A percentile compares a stretch with the other conserved stretches of the same genome.
Evolutionary conservation across 2,329 filamentous ascomycete genomes (phyloP).

Genomic region (Fusarium sororula): DNA sequence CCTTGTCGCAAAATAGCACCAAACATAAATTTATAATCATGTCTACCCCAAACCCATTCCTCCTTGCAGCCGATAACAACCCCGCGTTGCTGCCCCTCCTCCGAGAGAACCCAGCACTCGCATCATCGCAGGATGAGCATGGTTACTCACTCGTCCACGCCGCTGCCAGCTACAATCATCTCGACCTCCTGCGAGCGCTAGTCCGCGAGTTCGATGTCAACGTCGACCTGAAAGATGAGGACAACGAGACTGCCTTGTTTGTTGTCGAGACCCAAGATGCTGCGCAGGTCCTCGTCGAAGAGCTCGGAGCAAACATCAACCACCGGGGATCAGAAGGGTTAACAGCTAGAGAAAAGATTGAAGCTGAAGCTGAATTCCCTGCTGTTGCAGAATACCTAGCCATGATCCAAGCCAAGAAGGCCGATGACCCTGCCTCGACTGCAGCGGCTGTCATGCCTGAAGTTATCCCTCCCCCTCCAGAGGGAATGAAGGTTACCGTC

Average conservation of each 20-base stretch:
- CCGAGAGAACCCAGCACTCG: slow-evolving; percentile 76
- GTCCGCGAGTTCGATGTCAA: slow-evolving; percentile 80
- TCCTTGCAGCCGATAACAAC: slow-evolving; percentile 85
- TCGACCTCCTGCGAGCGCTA: slow-evolving; percentile 79
- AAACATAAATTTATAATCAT: not conserved
- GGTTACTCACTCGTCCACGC: slow-evolving; percentile 96
- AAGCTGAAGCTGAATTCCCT: slow-evolving; percentile 38
- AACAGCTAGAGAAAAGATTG: slow-evolving; percentile 83
- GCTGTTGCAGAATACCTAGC: slow-evolving; percentile 32
- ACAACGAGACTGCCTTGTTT: slow-evolving; percentile 93
- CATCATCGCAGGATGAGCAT: slow-evolving; percentile 83
- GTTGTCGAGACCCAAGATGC: slow-evolving; percentile 85
- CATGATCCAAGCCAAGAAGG: slow-evolving; percentile 34
- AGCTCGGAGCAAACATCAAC: slow-evolving; percentile 75
- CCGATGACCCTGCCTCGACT: slow-evolving; percentile 43
- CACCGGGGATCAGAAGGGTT: slow-evolving; percentile 77
- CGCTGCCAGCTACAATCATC: slow-evolving; percentile 89
- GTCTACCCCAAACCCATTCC: slow-evolving; percentile 66
- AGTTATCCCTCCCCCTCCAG: slow-evolving; percentile 71
- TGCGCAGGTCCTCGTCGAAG: slow-evolving; percentile 82
- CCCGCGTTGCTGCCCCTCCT: slow-evolving; percentile 78
- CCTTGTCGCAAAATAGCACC: not conserved
- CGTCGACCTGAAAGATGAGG: slow-evolving; percentile 86
- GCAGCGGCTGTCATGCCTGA: slow-evolving; percentile 44
- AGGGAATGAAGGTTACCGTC: slow-evolving; percentile 80